These are phyloP conservation scores for Rhizophora apiculata DNA, from an alignment of 345 rosid species.

Conservation along the genomic window DNA sequence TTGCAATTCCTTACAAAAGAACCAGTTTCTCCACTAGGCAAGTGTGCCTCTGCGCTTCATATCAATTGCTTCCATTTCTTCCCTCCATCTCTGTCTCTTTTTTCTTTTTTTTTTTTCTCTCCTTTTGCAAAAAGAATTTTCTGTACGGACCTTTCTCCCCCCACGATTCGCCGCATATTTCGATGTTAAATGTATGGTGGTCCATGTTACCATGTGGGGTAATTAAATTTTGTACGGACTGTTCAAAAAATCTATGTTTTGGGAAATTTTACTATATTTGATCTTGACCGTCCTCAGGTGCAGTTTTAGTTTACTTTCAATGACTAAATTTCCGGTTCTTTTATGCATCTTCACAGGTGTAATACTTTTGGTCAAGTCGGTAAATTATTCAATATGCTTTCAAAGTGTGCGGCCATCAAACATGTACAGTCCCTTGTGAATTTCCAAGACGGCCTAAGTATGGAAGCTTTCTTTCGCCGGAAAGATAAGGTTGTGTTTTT, in stretches of 20 bases:
- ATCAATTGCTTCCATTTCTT: background rate
- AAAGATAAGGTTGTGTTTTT: conserved; percentile 78
- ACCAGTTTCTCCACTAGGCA: background rate
- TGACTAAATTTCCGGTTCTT: too few species aligned
- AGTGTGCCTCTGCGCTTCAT: background rate
- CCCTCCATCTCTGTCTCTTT: background rate
- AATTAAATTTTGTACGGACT: background rate
- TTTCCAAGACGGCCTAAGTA: conserved; percentile 38
- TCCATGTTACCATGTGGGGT: background rate
- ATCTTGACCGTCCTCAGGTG: too few species aligned
- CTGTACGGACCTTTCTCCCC: background rate
- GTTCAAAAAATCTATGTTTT: too few species aligned
- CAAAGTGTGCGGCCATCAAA: conserved; percentile 40
- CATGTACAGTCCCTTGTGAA: conserved; percentile 49
- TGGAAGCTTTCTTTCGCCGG: conserved; percentile 45
- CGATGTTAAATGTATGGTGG: conserved; percentile 13
- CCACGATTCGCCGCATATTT: conserved; percentile 15
- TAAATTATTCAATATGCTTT: conserved; percentile 38
- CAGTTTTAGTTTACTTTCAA: too few species aligned
- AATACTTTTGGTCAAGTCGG: background rate
- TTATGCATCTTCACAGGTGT: conserved; percentile 5
- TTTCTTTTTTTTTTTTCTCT: background rate
- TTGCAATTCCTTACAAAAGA: background rate
- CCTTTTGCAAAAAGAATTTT: background rate
- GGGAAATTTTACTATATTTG: background rate